Percentiles rank a stretch among this genome's conserved stretches.
Conservation (phyloP, 1,284 basidiomycete species). For the Ustilago nuda region DNA sequence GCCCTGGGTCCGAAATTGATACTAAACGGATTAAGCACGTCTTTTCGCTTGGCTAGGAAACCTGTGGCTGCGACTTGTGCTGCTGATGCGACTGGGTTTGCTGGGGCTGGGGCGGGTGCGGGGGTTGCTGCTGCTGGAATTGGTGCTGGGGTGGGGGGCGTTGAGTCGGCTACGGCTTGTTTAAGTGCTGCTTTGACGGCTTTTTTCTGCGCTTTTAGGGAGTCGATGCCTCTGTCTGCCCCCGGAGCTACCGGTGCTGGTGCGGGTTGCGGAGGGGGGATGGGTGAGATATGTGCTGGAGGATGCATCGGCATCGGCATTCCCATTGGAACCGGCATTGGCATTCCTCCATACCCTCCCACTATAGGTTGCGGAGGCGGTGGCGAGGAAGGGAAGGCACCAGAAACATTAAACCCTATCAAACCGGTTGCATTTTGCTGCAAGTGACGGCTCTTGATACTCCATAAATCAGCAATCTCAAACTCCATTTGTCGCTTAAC, state of each 20-base stretch:
- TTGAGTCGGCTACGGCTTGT: slow-evolving; percentile 33
- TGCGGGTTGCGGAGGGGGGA: slow-evolving; percentile 17
- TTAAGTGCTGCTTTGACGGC: slow-evolving; percentile 38
- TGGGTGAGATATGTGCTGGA: slow-evolving; percentile 27
- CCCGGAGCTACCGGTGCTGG: slow-evolving; percentile 2
- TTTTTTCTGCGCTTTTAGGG: slow-evolving; percentile 30
- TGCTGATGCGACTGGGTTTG: slow-evolving; percentile 12
- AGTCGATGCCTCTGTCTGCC: not conserved
- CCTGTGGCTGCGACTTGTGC: slow-evolving; percentile 5
- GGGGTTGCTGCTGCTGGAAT: slow-evolving; percentile 12
- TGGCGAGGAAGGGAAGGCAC: slow-evolving; percentile 16
- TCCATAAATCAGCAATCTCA: slow-evolving; percentile 62
- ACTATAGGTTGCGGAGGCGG: not conserved
- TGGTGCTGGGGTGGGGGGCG: slow-evolving; percentile 3
- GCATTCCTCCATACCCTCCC: slow-evolving; percentile 16
- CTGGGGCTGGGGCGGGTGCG: slow-evolving; percentile 15
- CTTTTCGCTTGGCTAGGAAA: slow-evolving; percentile 31
- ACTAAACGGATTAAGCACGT: slow-evolving; percentile 44
- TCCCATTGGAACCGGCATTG: slow-evolving; percentile 15
- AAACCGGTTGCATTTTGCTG: not conserved
- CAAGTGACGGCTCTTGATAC: slow-evolving; percentile 53
- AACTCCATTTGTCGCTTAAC: slow-evolving; percentile 56
- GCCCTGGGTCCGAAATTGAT: slow-evolving; percentile 47
- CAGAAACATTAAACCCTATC: slow-evolving; percentile 29
- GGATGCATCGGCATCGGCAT: slow-evolving; percentile 14